phyloP scores from a whole-genome alignment of 768 basidiomycete genomes.

The Pleurotus platypus region DNA sequence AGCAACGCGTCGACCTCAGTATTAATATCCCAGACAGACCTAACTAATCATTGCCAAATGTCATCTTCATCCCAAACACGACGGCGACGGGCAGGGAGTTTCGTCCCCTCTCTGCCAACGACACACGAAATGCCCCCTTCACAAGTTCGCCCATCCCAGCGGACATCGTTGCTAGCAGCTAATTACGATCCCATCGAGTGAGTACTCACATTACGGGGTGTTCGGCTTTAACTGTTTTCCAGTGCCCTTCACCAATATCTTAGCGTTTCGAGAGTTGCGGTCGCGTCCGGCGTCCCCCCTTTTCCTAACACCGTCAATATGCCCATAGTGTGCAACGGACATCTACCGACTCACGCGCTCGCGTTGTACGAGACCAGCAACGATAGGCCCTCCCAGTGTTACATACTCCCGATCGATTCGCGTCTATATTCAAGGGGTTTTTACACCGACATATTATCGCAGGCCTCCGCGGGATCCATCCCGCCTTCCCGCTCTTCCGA shows the following conservation, averaged over 20 bases:
- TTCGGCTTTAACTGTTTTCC: conserved; percentile 5
- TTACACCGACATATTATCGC: conserved; percentile 30
- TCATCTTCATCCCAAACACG: conserved; percentile 1
- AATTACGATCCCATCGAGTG: conserved; percentile 11
- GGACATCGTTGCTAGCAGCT: conserved; percentile 1
- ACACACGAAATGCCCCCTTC: conserved; percentile 5
- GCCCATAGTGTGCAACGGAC: conserved; percentile 39
- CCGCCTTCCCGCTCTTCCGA: conserved; percentile 26
- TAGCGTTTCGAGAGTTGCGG: conserved; percentile 27
- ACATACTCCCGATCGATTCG: conserved; percentile 52
- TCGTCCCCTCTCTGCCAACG: conserved; percentile 4
- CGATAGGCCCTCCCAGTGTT: conserved; percentile 24
- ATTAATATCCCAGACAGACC: not conserved
- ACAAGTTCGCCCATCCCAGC: conserved; percentile 1
- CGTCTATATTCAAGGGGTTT: conserved; percentile 40
- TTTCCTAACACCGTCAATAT: conserved; percentile 46
- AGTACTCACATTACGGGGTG: not conserved
- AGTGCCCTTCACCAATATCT: conserved; percentile 45
- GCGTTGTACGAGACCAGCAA: conserved; percentile 35
- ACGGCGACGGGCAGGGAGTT: conserved; percentile 2
- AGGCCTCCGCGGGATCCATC: conserved; percentile 28
- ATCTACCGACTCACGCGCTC: conserved; percentile 56
- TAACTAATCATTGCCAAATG: not conserved
- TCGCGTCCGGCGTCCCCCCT: conserved; percentile 13
- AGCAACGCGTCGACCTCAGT: not conserved